Evolutionary conservation across 2,329 filamentous ascomycete genomes (phyloP).

Genomic region (Beauveria sp.): DNA sequence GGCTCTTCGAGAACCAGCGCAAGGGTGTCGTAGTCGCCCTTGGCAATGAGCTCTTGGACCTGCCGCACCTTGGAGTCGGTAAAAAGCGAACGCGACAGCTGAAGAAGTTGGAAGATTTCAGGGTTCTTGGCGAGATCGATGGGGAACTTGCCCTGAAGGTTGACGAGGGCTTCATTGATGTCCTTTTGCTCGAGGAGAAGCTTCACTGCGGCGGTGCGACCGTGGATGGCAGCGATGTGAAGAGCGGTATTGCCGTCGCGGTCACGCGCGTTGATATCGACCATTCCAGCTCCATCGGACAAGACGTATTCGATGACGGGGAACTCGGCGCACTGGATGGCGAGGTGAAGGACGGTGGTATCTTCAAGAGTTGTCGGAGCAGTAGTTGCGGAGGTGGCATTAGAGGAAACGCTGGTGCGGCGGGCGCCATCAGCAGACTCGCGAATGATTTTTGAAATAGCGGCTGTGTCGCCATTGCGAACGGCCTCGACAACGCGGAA

Average conservation of each 20-base stretch:
- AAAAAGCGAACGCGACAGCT: conserved; percentile 82
- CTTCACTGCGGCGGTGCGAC: conserved; percentile 71
- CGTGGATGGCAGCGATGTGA: conserved; percentile 78
- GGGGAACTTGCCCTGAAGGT: conserved; percentile 75
- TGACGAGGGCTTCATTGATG: conserved; percentile 83
- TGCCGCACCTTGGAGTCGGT: conserved; percentile 79
- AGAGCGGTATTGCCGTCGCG: conserved; percentile 91
- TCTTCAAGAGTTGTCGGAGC: conserved; percentile 55
- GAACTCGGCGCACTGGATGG: conserved; percentile 89
- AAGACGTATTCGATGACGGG: conserved; percentile 93
- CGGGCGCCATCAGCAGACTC: conserved; percentile 49
- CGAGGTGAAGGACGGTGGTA: conserved; percentile 84
- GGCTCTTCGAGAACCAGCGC: conserved; percentile 77
- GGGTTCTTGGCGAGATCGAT: conserved; percentile 85
- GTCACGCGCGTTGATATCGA: conserved; percentile 86
- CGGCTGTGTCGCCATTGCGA: conserved; percentile 80
- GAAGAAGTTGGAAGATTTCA: conserved; percentile 91
- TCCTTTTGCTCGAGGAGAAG: conserved; percentile 73
- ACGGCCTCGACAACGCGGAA: conserved; percentile 92
- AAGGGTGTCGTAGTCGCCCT: conserved; percentile 67
- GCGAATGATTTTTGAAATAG: conserved; percentile 78
- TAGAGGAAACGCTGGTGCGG: conserved; percentile 50
- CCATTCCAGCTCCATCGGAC: conserved; percentile 56
- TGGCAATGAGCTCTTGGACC: conserved; percentile 69
- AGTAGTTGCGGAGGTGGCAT: conserved; percentile 33